Percentiles rank a stretch among this genome's conserved stretches.
Conservation (phyloP, 2,329 filamentous ascomycete species). For the Penicillium freii region DNA sequence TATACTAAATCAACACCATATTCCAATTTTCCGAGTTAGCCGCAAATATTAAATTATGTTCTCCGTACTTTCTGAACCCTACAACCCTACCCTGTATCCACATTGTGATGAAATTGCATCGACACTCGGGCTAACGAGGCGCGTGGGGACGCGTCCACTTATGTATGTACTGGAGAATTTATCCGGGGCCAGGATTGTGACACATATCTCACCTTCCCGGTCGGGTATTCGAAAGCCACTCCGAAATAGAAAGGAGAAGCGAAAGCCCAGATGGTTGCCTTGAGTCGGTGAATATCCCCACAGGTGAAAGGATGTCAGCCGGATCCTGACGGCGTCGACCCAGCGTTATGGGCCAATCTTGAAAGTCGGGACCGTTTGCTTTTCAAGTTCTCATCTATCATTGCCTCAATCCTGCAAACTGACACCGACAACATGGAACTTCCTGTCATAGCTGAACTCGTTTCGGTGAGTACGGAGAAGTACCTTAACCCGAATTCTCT, state of each 20-base stretch:
- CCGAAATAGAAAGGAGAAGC: background rate
- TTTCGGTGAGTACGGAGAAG: background rate
- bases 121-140: background rate
- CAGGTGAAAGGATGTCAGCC: background rate
- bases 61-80: background rate
- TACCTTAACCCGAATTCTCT: background rate
- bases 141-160: background rate
- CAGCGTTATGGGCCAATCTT: background rate
- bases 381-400: conserved; percentile 10
- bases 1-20: background rate
- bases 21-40: background rate
- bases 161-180: background rate
- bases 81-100: background rate
- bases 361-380: background rate
- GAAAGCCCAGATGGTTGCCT: background rate
- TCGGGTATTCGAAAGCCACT: background rate
- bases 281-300: too few relatives aligned
- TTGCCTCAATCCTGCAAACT: conserved; percentile 9
- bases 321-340: background rate
- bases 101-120: background rate
- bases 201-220: background rate
- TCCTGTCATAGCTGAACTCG: background rate
- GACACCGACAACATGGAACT: conserved; percentile 5
- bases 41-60: background rate
- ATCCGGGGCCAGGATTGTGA: background rate